Base-by-base conservation (phyloP, 306 rosid species). In the Begonia fuchsioides region DNA sequence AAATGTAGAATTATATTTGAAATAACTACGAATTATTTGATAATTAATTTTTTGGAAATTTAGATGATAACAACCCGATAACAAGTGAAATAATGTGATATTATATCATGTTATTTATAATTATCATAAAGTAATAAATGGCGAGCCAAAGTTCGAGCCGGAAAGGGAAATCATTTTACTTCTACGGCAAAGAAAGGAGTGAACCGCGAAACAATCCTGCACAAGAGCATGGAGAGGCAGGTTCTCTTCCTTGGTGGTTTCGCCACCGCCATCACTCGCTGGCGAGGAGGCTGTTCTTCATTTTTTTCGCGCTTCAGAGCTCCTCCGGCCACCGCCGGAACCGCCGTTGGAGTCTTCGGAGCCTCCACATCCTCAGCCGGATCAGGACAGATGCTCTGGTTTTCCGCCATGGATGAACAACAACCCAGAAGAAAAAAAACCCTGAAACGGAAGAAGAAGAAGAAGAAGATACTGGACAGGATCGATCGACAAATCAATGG, bases 201-300 rank as follows among this genome's bases (percentile, higher is more conserved):
- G 5, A 83, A 39, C 3, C 62, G 62, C 53, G 59, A 51, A 8
- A 81, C 12, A 0, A 61, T 74, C 71, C 80, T 80, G 15, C 88
- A 88, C 0, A 78, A 10, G 69, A 79, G 74, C 44, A 50, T 78
- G 58, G 83, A 69, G 60, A 67, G 64, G 46, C 96, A 80, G 52
- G 86, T 80, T 66, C 73, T 53, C 11, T 40, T 73, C 74, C 73
- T 77, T 2, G 94, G 95, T 17, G 96, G 93, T 43, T 35, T 69
- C 44, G 1, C 51, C 51, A 61, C 73, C 0, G 81, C 83, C 19
- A 68, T 38, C 17, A 51, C 57, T 0, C 82, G 68, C 6, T 17
- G 67, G 10, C 58, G 61, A 1, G 82, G 69, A 17, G 78, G 67
- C 32, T 44, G 38, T 17, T 9, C 17, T 2, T 32, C 39, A n/a